Evolutionary conservation across 768 basidiomycete species (phyloP).

Genomic region (Psilocybe azurescens): DNA sequence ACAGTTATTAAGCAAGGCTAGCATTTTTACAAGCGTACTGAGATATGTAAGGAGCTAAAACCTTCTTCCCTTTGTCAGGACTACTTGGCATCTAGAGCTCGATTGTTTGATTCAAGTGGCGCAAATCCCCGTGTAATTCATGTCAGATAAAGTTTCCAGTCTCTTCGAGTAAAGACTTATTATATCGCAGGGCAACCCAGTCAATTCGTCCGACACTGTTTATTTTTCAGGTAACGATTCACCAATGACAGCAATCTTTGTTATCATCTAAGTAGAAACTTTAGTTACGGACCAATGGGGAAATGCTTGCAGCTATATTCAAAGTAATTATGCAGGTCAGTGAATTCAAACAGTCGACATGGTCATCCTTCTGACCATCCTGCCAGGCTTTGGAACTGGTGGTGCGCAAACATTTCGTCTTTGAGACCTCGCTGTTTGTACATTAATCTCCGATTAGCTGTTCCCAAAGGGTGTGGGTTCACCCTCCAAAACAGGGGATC

Average conservation of each 20-base stretch:
- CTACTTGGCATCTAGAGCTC: conserved; percentile 82
- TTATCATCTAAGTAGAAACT: neutral
- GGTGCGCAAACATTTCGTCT: conserved; percentile 42
- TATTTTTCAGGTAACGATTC: conserved; percentile 78
- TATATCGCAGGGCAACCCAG: conserved; percentile 70
- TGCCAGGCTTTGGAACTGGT: conserved; percentile 85
- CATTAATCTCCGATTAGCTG: conserved; percentile 47
- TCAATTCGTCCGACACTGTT: conserved; percentile 90
- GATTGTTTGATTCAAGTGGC: conserved; percentile 73
- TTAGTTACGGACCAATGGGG: conserved; percentile 86
- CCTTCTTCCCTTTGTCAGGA: conserved; percentile 50
- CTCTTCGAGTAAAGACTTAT: neutral
- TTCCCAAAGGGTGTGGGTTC: conserved; percentile 95
- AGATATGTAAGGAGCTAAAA: neutral
- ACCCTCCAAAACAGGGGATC: conserved; percentile 94
- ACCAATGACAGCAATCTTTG: neutral
- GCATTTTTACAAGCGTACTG: neutral
- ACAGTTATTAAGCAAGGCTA: conserved; percentile 83
- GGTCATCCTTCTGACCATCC: conserved; percentile 3
- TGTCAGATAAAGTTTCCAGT: conserved; percentile 41
- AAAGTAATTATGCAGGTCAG: conserved; percentile 85
- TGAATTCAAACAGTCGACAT: conserved; percentile 2
- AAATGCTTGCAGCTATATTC: conserved; percentile 88
- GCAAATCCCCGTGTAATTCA: conserved; percentile 61
- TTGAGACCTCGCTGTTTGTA: neutral